Evolutionary conservation across 2,329 filamentous ascomycete genomes (phyloP).

Genomic region (Leptosphaerulina australis): DNA sequence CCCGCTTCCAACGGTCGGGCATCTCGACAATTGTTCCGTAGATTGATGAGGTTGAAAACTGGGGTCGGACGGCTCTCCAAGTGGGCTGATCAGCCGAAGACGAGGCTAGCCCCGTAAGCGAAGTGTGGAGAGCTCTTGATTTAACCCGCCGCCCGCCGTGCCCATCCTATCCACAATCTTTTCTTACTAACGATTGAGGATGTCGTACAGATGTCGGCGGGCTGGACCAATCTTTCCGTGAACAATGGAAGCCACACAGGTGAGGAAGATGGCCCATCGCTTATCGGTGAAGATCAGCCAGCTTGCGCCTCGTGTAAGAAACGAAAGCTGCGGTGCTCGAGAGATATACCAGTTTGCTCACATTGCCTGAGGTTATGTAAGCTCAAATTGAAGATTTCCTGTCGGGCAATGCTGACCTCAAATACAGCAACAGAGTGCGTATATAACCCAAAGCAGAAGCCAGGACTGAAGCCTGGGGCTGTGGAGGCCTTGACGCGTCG

Average conservation of each 20-base stretch:
- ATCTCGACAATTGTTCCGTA: not conserved
- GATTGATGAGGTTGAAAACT: slow-evolving; percentile 5
- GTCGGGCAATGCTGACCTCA: slow-evolving; percentile 16
- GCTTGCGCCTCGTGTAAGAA: slow-evolving; percentile 43
- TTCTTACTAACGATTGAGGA: slow-evolving; percentile 25
- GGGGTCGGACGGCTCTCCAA: slow-evolving; percentile 9
- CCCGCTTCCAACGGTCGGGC: slow-evolving; percentile 10
- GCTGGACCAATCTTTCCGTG: slow-evolving; percentile 44
- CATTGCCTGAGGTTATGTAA: slow-evolving; percentile 44
- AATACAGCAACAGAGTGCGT: slow-evolving; percentile 35
- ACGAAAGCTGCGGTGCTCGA: slow-evolving; percentile 41
- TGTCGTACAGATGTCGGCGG: slow-evolving; percentile 40
- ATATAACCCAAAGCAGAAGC: slow-evolving; percentile 44
- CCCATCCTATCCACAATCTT: slow-evolving; percentile 29
- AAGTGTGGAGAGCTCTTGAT: slow-evolving; percentile 30
- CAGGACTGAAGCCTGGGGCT: slow-evolving; percentile 42
- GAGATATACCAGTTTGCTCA: slow-evolving; percentile 40
- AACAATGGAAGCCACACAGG: slow-evolving; percentile 30
- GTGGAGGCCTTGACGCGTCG: slow-evolving; percentile 44
- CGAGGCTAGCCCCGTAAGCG: slow-evolving; percentile 31
- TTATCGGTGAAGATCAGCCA: slow-evolving; percentile 37
- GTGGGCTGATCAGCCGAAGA: slow-evolving; percentile 27
- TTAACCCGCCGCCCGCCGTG: slow-evolving; percentile 35
- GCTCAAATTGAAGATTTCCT: slow-evolving; percentile 10
- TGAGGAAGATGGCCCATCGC: slow-evolving; percentile 34